phyloP scores from a whole-genome alignment of 495 filamentous ascomycete genomes.

The Aspergillus egyptiacus region DNA sequence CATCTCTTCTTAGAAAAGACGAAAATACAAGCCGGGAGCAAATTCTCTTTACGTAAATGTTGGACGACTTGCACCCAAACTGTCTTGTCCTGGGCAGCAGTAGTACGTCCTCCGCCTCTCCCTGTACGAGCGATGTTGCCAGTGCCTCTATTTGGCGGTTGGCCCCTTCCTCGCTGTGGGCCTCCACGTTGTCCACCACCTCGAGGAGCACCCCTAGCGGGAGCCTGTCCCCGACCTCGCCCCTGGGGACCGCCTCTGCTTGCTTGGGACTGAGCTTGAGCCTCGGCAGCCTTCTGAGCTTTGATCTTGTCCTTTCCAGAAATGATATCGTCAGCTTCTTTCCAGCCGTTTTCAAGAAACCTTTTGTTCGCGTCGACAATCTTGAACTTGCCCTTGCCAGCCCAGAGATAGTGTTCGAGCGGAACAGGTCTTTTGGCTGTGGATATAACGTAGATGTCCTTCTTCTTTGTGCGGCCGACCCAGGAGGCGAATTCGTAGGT shows the following conservation, averaged over 20 bases:
- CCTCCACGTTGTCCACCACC: slow-evolving; percentile 39
- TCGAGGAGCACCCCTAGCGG: slow-evolving; percentile 29
- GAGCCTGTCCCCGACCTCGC: slow-evolving; percentile 39
- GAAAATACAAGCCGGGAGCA: slow-evolving; percentile 91
- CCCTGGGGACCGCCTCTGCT: slow-evolving; percentile 50
- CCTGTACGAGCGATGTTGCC: slow-evolving; percentile 88
- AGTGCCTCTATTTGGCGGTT: slow-evolving; percentile 52
- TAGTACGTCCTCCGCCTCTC: slow-evolving; percentile 74
- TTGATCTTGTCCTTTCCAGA: slow-evolving; percentile 78
- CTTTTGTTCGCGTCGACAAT: slow-evolving; percentile 90
- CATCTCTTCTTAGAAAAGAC: slow-evolving; percentile 98
- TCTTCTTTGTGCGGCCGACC: slow-evolving; percentile 97
- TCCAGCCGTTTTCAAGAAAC: slow-evolving; percentile 88
- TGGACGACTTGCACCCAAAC: slow-evolving; percentile 96
- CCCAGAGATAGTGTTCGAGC: slow-evolving; percentile 94
- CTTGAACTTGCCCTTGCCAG: slow-evolving; percentile 82
- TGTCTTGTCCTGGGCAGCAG: slow-evolving; percentile 86
- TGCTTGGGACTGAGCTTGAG: slow-evolving; percentile 39
- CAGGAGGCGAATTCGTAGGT: slow-evolving; percentile 97
- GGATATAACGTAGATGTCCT: slow-evolving; percentile 98
- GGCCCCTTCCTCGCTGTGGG: slow-evolving; percentile 54
- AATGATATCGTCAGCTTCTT: slow-evolving; percentile 79
- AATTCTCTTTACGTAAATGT: slow-evolving; percentile 75
- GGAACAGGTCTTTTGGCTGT: slow-evolving; percentile 93
- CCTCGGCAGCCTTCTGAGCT: slow-evolving; percentile 45